Evolutionary conservation across 148 eudicot genomes (phyloP), one percentile per base, ranked within the genome.

Genomic region (Dysphania ambrosioides): DNA sequence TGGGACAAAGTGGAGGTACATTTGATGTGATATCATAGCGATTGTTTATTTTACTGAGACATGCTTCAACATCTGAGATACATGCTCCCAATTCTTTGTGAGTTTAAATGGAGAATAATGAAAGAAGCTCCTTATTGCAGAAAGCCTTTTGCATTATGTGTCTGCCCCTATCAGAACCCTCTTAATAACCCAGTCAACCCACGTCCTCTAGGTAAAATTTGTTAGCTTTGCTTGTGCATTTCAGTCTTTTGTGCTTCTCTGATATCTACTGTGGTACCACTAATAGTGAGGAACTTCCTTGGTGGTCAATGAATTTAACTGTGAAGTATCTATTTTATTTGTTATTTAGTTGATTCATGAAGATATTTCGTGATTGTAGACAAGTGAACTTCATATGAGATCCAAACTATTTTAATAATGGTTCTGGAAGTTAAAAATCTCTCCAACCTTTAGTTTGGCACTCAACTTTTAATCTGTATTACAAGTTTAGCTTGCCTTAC

Each of bases 1-100:
- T 93, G 89, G 90, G 98, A 93, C 72, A 88, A 78, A 86, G 98
- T 89, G 65, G 93, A 93, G 91, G 98, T 90, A 86, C 31, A 32
- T 71, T 79, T 71, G 38, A 16, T 65, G 21, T 71, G 24, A 23
- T 53, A 55, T 71, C n/a, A 30, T 21, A 47, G 40, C 30, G 16
- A 38, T 32, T 42, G 56, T 62, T 15, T 58, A 66, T 23, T n/a
- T 66, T 51, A 34, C 36, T 27, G n/a, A 24, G 29, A 49, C 51
- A 24, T 53, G 21, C 19, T 2, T 42, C 2, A 61, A 13, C 40
- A 41, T 42, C 58, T 16, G 32, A 29, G 27, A 64, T 35, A 35
- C 1, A 34, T 9, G 42, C 27, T 19, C 26, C 27, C 15, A 1
- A 7, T 34, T 9, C 30, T 26, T 44, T 4, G 57, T 53, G 55